Conservation (phyloP, 179 eudicot species). For the Amaranthus tricolor region DNA sequence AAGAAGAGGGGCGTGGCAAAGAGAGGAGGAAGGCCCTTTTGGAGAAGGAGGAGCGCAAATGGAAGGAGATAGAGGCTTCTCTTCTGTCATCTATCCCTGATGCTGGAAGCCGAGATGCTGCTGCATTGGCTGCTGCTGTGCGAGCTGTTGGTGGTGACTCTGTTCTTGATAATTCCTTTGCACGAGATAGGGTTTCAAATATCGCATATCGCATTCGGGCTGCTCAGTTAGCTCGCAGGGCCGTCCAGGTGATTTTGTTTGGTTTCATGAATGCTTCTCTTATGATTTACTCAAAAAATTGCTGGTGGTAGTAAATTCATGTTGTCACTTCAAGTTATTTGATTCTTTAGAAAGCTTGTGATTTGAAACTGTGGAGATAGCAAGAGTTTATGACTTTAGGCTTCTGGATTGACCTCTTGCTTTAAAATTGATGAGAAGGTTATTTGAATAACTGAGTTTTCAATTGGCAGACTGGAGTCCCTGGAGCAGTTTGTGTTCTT, state of each 20-base stretch:
- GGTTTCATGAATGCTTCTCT: background rate
- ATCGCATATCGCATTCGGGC: conserved; percentile 87
- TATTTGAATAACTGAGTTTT: conserved; percentile 14
- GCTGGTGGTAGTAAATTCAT: background rate
- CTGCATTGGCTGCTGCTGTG: conserved; percentile 98
- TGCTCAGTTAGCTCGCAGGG: conserved; percentile 86
- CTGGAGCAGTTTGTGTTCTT: conserved; percentile 87
- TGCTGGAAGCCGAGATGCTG: conserved; percentile 97
- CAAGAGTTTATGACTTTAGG: background rate
- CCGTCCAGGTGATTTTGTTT: conserved; percentile 57
- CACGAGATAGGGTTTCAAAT: conserved; percentile 89
- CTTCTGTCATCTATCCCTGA: conserved; percentile 93
- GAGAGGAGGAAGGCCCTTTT: conserved; percentile 96
- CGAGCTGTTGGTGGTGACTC: conserved; percentile 99
- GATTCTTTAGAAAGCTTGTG: background rate
- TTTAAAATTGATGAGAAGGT: background rate
- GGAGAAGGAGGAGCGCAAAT: conserved; percentile 98
- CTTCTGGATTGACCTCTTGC: background rate
- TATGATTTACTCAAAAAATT: background rate
- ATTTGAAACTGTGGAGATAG: background rate
- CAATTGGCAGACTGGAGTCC: conserved; percentile 73
- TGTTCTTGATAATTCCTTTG: conserved; percentile 91
- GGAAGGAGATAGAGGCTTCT: conserved; percentile 98
- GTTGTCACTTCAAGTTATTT: background rate
- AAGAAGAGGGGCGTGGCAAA: conserved; percentile 98